Evolutionary conservation across 1,284 basidiomycete species (phyloP).

Genomic region (Pascua sp.): DNA sequence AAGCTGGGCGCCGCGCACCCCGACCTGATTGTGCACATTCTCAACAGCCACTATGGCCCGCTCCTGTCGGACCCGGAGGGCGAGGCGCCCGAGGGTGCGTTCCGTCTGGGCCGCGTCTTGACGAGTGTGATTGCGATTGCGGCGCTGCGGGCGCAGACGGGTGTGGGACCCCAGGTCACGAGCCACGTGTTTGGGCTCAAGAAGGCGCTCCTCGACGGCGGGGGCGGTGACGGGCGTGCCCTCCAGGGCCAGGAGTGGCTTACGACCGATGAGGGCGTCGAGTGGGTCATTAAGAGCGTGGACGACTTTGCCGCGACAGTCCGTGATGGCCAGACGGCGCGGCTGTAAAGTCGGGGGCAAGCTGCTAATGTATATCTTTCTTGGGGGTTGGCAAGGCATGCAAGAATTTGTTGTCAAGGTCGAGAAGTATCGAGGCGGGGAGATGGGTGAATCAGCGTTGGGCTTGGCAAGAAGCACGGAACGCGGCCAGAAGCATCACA

Average conservation of each 20-base stretch:
- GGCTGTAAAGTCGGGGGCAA: too few species aligned
- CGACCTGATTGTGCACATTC: conserved; percentile 75
- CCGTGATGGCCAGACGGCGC: neutral
- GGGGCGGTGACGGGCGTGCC: conserved; percentile 55
- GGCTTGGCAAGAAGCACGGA: too few species aligned
- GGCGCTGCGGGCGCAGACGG: conserved; percentile 81
- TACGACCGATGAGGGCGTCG: conserved; percentile 79
- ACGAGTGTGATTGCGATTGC: conserved; percentile 86
- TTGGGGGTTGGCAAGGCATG: too few species aligned
- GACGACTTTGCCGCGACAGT: conserved; percentile 59
- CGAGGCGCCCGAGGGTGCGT: conserved; percentile 32
- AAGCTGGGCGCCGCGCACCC: conserved; percentile 76
- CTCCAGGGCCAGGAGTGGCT: conserved; percentile 71
- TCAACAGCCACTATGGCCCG: conserved; percentile 81
- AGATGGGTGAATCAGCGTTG: too few species aligned
- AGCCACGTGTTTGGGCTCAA: conserved; percentile 87
- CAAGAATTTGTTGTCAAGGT: too few species aligned
- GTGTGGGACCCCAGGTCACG: conserved; percentile 84
- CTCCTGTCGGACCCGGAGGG: conserved; percentile 70
- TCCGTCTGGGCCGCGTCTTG: conserved; percentile 67
- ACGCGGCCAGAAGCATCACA: too few species aligned
- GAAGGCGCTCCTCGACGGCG: conserved; percentile 64
- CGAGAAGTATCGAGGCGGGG: too few species aligned
- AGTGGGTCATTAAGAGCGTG: conserved; percentile 84
- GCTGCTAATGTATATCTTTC: too few species aligned